Conservation (phyloP, 805 yeast genomes). For the Cyberlindnera mrakii region DNA sequence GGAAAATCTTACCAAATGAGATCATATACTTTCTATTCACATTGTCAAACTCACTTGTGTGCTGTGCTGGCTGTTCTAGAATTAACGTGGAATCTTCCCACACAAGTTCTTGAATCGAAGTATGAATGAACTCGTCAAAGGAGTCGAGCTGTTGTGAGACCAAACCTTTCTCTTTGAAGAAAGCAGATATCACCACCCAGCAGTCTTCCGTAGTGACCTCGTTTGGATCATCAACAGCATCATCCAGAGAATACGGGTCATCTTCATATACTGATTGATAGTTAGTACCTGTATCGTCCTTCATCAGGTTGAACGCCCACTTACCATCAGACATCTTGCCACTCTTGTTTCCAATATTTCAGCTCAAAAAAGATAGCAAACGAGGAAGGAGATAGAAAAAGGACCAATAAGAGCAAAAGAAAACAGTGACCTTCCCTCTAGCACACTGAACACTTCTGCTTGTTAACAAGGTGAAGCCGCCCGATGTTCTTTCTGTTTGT, state of each 20-base stretch:
- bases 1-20: conserved; percentile 94
- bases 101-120: conserved; percentile 94
- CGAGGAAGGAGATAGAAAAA: too few species aligned
- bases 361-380: background rate
- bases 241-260: conserved; percentile 59
- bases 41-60: conserved; percentile 83
- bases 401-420: too few species aligned
- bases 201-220: conserved; percentile 96
- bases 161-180: conserved; percentile 92
- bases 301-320: background rate
- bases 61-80: conserved; percentile 97
- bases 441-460: too few species aligned
- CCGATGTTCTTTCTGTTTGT: too few species aligned
- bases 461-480: too few species aligned
- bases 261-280: conserved; percentile 21
- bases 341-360: background rate
- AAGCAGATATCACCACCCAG: conserved; percentile 96
- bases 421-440: too few species aligned
- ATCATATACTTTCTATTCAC: conserved; percentile 91
- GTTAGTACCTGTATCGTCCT: too few species aligned
- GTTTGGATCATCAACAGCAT: conserved; percentile 17
- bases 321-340: conserved; percentile 18
- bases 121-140: conserved; percentile 94
- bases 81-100: conserved; percentile 93
- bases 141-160: conserved; percentile 98